phyloP scores from a whole-genome alignment of 306 rosid genomes.

The Trifolium repens region DNA sequence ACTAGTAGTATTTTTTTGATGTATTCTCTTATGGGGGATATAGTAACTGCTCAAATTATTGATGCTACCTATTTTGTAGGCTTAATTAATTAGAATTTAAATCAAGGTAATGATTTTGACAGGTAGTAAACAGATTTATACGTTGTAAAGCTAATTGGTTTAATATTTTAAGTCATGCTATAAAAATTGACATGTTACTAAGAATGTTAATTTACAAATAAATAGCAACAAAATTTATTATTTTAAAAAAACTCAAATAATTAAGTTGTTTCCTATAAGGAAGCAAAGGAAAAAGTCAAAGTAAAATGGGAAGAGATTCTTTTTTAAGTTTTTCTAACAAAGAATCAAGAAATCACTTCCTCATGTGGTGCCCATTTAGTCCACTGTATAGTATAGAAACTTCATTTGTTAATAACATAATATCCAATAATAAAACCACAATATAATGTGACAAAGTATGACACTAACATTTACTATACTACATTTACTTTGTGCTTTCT shows the following conservation, averaged over 20 bases:
- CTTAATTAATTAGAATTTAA: conserved; percentile 28
- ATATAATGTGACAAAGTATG: conserved; percentile 45
- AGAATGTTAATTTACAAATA: conserved; percentile 27
- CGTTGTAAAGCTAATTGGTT: not conserved
- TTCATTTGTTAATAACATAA: conserved; percentile 29
- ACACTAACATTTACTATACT: conserved; percentile 36
- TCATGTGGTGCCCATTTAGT: conserved; percentile 46
- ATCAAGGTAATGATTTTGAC: conserved; percentile 32
- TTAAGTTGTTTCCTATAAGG: conserved; percentile 50
- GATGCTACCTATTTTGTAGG: conserved; percentile 15
- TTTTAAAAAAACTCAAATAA: not conserved
- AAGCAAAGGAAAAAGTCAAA: conserved; percentile 49
- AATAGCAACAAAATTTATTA: not conserved
- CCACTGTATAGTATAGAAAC: conserved; percentile 37
- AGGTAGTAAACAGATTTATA: conserved; percentile 1
- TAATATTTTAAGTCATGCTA: conserved; percentile 19
- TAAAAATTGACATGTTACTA: conserved; percentile 27
- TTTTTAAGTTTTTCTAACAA: not conserved
- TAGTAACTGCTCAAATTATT: conserved; percentile 18
- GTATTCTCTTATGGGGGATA: not conserved
- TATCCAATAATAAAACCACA: conserved; percentile 46
- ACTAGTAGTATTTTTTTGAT: not conserved
- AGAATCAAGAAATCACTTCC: conserved; percentile 3
- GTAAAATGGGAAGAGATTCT: conserved; percentile 11
- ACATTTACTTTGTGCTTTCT: conserved; percentile 55